phyloP scores from a whole-genome alignment of 2,329 filamentous ascomycete genomes.

The Aphanoascus verrucosus region DNA sequence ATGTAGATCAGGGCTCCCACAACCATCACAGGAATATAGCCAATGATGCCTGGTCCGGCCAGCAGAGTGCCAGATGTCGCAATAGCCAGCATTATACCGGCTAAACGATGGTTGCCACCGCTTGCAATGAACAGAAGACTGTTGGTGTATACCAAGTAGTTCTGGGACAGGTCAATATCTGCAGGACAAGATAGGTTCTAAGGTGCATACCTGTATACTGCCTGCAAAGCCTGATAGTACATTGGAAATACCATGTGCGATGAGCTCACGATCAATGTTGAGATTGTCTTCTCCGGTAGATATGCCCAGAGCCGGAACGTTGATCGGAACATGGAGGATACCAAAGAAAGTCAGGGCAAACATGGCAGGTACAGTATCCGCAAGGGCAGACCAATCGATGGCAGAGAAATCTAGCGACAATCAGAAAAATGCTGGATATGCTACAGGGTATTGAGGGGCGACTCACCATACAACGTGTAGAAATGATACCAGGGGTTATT shows the following conservation, averaged over 20 bases:
- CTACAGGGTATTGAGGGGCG: conserved; percentile 15
- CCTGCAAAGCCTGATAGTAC: conserved; percentile 74
- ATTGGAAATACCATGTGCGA: conserved; percentile 88
- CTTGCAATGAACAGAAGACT: conserved; percentile 94
- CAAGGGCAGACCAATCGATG: conserved; percentile 72
- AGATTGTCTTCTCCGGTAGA: conserved; percentile 87
- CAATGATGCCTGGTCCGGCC: conserved; percentile 76
- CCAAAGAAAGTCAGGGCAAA: conserved; percentile 95
- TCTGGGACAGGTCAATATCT: conserved; percentile 44
- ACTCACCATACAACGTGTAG: conserved; percentile 82
- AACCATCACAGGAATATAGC: conserved; percentile 93
- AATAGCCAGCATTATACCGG: conserved; percentile 71
- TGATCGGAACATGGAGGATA: conserved; percentile 93
- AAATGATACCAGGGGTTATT: conserved; percentile 96
- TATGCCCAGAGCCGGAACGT: conserved; percentile 84
- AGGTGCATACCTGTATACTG: conserved; percentile 57
- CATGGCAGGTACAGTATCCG: conserved; percentile 85
- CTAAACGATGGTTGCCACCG: conserved; percentile 75
- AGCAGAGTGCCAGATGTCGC: conserved; percentile 74
- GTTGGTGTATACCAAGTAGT: conserved; percentile 96
- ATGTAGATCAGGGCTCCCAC: conserved; percentile 92
- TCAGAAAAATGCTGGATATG: conserved; percentile 4
- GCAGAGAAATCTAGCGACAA: conserved; percentile 56
- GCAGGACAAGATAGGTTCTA: neutral
- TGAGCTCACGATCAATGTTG: conserved; percentile 80